Percentiles rank a stretch among this genome's conserved stretches.
phyloP scores from a whole-genome alignment of 345 rosid genomes.

The Eucalyptus dawsonii region DNA sequence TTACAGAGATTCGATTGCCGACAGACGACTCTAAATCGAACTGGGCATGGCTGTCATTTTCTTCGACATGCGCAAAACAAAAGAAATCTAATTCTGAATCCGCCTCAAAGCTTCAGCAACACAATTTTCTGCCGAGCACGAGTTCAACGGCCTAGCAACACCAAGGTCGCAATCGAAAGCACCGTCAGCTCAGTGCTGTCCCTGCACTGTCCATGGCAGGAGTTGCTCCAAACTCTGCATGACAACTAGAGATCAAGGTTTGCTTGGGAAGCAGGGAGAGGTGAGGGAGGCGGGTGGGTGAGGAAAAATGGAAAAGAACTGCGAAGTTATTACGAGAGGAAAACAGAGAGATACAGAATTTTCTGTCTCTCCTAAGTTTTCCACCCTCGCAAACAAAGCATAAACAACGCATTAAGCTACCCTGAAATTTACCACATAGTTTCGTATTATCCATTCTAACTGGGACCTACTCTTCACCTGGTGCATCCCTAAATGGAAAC shows the following conservation, averaged over 20 bases:
- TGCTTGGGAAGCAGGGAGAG: not conserved
- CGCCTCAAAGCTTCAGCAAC: not conserved
- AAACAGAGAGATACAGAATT: not conserved
- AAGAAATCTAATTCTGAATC: not conserved
- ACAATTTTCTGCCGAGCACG: not conserved
- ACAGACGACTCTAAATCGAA: not conserved
- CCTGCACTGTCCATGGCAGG: not conserved
- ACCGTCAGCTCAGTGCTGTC: not conserved
- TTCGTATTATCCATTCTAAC: not conserved
- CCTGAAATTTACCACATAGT: not conserved
- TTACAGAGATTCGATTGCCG: not conserved
- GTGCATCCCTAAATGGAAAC: not conserved
- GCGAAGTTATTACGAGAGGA: no score
- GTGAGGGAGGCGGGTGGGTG: not conserved
- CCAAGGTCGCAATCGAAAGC: not conserved
- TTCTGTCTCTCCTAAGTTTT: not conserved
- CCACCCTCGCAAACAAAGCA: not conserved
- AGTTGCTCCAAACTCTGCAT: not conserved
- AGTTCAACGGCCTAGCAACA: not conserved
- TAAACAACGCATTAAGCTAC: not conserved
- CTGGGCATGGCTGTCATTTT: not conserved
- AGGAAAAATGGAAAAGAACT: not conserved
- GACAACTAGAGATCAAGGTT: not conserved
- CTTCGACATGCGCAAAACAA: not conserved
- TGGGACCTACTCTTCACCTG: not conserved